Percentiles rank a stretch among this genome's conserved stretches.
phyloP scores from a whole-genome alignment of 106 monocot species.

The Acanthochlamys bracteata region DNA sequence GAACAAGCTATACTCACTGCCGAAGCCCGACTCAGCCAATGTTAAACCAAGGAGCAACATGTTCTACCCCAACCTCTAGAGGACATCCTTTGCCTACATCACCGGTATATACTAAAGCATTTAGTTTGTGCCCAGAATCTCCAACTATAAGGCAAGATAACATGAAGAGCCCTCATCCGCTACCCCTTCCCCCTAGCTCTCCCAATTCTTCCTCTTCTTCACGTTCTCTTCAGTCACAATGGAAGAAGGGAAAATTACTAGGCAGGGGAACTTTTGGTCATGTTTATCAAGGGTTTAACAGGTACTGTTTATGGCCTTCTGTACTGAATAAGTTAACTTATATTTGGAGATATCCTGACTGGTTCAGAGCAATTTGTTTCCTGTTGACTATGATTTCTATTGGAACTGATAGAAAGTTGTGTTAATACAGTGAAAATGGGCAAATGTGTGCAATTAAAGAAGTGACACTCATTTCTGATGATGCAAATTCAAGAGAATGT shows the following conservation, averaged over 20 bases:
- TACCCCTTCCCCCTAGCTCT: slow-evolving; percentile 82
- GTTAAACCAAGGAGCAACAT: slow-evolving; percentile 22
- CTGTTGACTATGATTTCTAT: not conserved
- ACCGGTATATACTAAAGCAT: slow-evolving; percentile 28
- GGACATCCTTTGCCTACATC: slow-evolving; percentile 33
- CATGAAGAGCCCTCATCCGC: slow-evolving; percentile 54
- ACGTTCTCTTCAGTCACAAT: slow-evolving; percentile 41
- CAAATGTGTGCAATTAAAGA: slow-evolving; percentile 99
- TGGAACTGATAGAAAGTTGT: not conserved
- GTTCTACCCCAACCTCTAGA: slow-evolving; percentile 27
- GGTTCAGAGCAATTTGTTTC: not conserved
- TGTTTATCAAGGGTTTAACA: slow-evolving; percentile 89
- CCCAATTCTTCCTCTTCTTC: slow-evolving; percentile 40
- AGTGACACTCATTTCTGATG: slow-evolving; percentile 76
- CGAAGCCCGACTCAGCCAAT: slow-evolving; percentile 22
- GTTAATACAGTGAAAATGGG: slow-evolving; percentile 69
- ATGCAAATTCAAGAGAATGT: slow-evolving; percentile 88
- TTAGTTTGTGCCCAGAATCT: slow-evolving; percentile 31
- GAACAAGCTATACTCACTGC: slow-evolving; percentile 8
- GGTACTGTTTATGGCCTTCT: slow-evolving; percentile 21
- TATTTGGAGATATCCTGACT: not conserved
- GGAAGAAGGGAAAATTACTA: slow-evolving; percentile 87
- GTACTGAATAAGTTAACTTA: not conserved
- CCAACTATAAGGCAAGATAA: slow-evolving; percentile 43
- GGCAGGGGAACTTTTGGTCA: slow-evolving; percentile 95